These are phyloP conservation scores for Xylariaceae sp. DNA, from an alignment of 2,329 filamentous ascomycete species.

Conservation along the genomic window DNA sequence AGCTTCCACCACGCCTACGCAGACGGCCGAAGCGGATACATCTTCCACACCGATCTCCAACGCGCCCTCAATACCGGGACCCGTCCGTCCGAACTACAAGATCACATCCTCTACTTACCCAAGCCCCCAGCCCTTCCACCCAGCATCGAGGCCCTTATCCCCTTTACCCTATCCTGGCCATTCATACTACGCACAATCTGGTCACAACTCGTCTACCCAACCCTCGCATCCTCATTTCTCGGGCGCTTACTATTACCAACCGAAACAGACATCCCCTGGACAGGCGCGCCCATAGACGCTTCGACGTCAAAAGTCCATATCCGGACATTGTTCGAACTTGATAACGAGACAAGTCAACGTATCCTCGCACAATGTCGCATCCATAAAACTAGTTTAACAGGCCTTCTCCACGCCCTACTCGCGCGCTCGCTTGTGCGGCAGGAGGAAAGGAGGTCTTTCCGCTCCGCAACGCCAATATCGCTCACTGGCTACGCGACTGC, in stretches of 20 bases:
- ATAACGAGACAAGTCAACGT: constrained; percentile 20
- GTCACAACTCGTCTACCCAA: constrained; percentile 30
- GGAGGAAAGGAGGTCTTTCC: constrained; percentile 35
- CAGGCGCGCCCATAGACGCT: constrained; percentile 34
- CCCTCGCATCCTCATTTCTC: constrained; percentile 38
- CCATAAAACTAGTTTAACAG: constrained; percentile 43
- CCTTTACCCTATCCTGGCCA: constrained; percentile 30
- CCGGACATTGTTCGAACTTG: constrained; percentile 37
- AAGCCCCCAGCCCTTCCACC: constrained; percentile 33
- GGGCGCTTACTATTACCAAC: constrained; percentile 10
- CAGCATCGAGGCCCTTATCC: constrained; percentile 39
- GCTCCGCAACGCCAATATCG: constrained; percentile 40
- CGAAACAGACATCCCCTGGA: constrained; percentile 34
- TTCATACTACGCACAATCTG: constrained; percentile 19
- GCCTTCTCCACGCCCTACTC: constrained; percentile 43
- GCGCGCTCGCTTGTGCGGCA: constrained; percentile 38
- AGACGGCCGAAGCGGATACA: constrained; percentile 45
- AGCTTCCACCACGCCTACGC: constrained; percentile 48
- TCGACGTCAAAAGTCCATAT: constrained; percentile 36
- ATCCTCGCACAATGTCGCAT: constrained; percentile 39
- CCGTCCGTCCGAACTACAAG: constrained; percentile 16
- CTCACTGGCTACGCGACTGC: constrained; percentile 37
- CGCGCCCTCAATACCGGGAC: constrained; percentile 35
- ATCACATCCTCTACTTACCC: constrained; percentile 32
- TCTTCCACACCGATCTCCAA: constrained; percentile 47